These are phyloP conservation scores for Pestalotiopsis sp. DNA, from an alignment of 2,329 filamentous ascomycete species.

Conservation along the genomic window DNA sequence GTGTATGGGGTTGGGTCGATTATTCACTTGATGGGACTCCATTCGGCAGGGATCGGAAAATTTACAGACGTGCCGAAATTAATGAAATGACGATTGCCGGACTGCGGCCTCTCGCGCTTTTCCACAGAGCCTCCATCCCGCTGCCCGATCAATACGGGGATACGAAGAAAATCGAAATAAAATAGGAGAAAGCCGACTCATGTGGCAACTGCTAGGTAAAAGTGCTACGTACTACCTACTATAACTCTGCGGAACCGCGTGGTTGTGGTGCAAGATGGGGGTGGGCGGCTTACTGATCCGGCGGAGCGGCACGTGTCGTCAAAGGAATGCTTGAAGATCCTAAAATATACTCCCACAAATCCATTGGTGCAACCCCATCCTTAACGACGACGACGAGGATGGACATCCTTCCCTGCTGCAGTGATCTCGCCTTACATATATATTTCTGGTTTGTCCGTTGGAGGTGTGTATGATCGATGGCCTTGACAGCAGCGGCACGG, in stretches of 20 bases:
- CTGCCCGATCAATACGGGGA: not conserved
- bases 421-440: not conserved
- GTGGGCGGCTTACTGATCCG: not conserved
- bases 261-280: not conserved
- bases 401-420: constrained; percentile 1
- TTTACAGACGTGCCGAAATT: not conserved
- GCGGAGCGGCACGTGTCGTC: not conserved
- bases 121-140: not conserved
- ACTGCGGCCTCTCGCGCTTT: not conserved
- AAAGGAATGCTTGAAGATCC: not conserved
- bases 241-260: not conserved
- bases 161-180: not conserved
- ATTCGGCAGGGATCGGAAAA: constrained; percentile 7
- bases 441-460: not conserved
- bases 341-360: not conserved
- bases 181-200: not conserved
- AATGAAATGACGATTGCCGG: constrained; percentile 2
- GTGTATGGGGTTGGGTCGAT: not conserved
- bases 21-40: not conserved
- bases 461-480: not conserved
- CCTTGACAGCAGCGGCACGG: not conserved
- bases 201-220: not conserved
- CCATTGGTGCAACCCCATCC: not conserved
- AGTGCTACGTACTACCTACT: not conserved
- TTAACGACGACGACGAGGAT: not conserved